Conservation (phyloP, 139 green algal species). For the Volvox reticuliferus region DNA sequence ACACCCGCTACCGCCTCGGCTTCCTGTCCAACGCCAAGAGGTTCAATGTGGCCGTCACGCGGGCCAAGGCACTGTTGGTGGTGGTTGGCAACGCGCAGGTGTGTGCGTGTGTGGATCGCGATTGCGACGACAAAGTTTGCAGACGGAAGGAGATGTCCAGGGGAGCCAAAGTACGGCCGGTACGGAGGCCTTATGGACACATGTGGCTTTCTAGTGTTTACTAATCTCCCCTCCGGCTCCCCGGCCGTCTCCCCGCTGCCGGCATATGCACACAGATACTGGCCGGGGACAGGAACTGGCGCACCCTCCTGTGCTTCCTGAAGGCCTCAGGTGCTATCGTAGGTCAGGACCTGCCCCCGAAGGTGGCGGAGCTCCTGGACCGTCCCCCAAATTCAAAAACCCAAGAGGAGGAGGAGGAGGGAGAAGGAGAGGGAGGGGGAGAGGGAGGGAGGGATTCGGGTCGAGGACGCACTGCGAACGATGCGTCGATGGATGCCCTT, state of each 20-base stretch:
- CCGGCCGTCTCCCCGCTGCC: neutral
- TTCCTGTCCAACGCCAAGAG: conserved; percentile 88
- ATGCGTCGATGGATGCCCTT: neutral
- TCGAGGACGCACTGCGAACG: neutral
- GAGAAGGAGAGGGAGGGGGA: no score
- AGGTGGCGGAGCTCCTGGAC: neutral
- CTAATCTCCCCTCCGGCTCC: neutral
- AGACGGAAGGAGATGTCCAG: no score
- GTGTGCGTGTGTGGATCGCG: neutral
- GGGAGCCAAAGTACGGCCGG: no score
- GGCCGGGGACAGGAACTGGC: conserved; percentile 47
- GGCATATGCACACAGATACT: conserved; percentile 12
- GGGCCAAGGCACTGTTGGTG: conserved; percentile 78
- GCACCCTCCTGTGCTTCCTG: conserved; percentile 31
- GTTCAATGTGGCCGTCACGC: conserved; percentile 94
- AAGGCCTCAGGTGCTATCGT: neutral
- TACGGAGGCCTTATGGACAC: no score
- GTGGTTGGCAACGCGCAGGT: conserved; percentile 61
- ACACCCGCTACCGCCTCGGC: conserved; percentile 62
- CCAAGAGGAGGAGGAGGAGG: neutral
- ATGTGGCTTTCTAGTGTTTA: no score
- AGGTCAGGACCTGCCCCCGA: conserved; percentile 7
- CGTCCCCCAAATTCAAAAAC: no score
- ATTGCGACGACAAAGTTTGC: neutral
- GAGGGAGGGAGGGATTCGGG: no score